Percentiles rank a stretch among this genome's conserved stretches.
These are phyloP conservation scores for Aspergillaceae sp. DNA, from an alignment of 2,329 filamentous ascomycete species.

Conservation along the genomic window DNA sequence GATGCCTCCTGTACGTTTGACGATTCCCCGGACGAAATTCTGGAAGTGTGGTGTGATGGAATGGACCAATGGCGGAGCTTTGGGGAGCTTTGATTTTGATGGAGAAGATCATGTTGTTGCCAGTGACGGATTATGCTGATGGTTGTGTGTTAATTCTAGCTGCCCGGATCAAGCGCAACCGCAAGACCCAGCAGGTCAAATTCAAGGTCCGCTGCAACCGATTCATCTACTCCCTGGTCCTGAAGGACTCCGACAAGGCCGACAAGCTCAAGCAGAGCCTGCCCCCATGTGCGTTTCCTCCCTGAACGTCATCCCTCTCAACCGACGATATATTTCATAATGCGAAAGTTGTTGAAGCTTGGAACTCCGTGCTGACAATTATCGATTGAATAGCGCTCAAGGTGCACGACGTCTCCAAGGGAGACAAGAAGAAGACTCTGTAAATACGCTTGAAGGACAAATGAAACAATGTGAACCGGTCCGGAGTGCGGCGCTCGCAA, in stretches of 20 bases:
- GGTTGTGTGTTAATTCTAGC: constrained; percentile 40
- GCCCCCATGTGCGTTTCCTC: constrained; percentile 71
- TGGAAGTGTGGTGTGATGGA: background rate
- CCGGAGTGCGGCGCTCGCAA: constrained; percentile 16
- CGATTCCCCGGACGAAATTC: constrained; percentile 6
- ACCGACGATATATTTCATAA: background rate
- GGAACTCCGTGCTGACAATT: constrained; percentile 12
- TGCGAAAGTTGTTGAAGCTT: background rate
- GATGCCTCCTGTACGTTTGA: constrained; percentile 92
- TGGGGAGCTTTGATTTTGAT: background rate
- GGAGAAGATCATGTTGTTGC: no score
- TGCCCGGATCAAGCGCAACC: constrained; percentile 94
- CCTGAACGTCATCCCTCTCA: background rate
- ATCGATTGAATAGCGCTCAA: constrained; percentile 30
- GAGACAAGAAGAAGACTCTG: constrained; percentile 38
- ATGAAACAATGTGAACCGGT: constrained; percentile 14
- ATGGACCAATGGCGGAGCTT: background rate
- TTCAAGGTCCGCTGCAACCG: constrained; percentile 99
- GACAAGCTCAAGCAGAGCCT: constrained; percentile 99
- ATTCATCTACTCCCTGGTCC: constrained; percentile 94
- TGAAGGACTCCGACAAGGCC: constrained; percentile 98
- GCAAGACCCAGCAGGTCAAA: constrained; percentile 86
- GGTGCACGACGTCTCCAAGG: constrained; percentile 39
- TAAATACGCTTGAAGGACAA: constrained; percentile 26
- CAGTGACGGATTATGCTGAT: background rate